Evolutionary conservation across 2,329 filamentous ascomycete species (phyloP).

Genomic region (Penicillium sp.): DNA sequence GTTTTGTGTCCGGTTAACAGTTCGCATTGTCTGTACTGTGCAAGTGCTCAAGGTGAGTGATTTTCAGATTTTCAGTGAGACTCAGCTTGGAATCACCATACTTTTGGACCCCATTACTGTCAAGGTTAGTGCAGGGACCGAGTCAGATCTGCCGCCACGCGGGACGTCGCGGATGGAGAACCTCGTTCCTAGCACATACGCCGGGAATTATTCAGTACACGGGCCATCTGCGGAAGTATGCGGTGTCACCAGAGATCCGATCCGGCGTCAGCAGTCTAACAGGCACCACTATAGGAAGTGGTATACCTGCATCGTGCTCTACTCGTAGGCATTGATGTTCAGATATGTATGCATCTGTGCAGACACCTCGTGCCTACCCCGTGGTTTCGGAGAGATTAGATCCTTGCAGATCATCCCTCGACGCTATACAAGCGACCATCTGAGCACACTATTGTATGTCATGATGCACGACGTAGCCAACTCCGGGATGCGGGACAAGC

Average conservation of each 20-base stretch:
- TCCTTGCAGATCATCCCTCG: background rate
- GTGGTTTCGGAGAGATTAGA: background rate
- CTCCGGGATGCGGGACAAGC: background rate
- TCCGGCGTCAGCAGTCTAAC: background rate
- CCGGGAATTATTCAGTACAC: background rate
- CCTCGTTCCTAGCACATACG: background rate
- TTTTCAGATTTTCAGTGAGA: background rate
- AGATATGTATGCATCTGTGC: background rate
- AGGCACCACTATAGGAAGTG: background rate
- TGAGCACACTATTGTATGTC: background rate
- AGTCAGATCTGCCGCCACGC: conserved; percentile 2
- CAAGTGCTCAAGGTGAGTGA: background rate
- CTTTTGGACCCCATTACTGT: background rate
- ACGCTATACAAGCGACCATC: background rate
- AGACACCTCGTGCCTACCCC: background rate
- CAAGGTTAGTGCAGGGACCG: background rate
- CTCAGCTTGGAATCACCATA: background rate
- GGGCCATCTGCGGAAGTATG: background rate
- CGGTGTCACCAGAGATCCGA: background rate
- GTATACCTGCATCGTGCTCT: background rate
- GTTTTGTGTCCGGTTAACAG: background rate
- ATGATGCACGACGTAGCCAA: no score
- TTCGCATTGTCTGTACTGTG: background rate
- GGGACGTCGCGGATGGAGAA: background rate
- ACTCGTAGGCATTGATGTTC: no score